Evolutionary conservation across 2,329 filamentous ascomycete species (phyloP).

Genomic region (Alternaria postmessia): DNA sequence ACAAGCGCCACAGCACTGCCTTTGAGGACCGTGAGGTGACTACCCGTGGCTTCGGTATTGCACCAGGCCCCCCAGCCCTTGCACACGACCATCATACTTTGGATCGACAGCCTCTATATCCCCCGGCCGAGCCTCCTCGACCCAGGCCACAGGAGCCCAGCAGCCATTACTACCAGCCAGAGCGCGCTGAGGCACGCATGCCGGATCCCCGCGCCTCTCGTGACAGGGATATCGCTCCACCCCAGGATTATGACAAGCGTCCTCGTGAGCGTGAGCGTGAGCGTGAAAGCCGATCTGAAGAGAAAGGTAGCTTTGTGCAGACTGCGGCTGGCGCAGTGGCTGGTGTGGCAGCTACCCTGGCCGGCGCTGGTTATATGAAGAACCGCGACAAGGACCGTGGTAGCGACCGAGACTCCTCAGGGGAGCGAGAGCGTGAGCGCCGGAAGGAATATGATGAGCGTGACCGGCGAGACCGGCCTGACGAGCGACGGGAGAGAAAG

Average conservation of each 20-base stretch:
- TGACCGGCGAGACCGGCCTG: constrained; percentile 32
- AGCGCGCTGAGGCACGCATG: constrained; percentile 42
- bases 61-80: constrained; percentile 26
- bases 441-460: constrained; percentile 42
- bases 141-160: constrained; percentile 26
- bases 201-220: constrained; percentile 35
- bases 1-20: constrained; percentile 45
- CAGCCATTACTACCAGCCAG: constrained; percentile 35
- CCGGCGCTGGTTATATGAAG: constrained; percentile 42
- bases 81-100: constrained; percentile 50
- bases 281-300: constrained; percentile 21
- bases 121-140: constrained; percentile 26
- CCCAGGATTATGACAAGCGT: constrained; percentile 43
- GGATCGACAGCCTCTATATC: constrained; percentile 46
- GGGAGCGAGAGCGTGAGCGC: constrained; percentile 53
- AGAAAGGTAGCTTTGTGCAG: constrained; percentile 21
- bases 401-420: constrained; percentile 19
- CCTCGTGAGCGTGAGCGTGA: constrained; percentile 39
- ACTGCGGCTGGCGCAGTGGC: constrained; percentile 41
- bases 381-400: constrained; percentile 42
- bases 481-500: constrained; percentile 39
- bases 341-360: constrained; percentile 42
- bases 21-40: constrained; percentile 56
- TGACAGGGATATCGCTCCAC: constrained; percentile 32
- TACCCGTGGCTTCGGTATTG: constrained; percentile 59